Evolutionary conservation across 2,329 filamentous ascomycete species (phyloP).

Genomic region (Metarhizium brunneum): DNA sequence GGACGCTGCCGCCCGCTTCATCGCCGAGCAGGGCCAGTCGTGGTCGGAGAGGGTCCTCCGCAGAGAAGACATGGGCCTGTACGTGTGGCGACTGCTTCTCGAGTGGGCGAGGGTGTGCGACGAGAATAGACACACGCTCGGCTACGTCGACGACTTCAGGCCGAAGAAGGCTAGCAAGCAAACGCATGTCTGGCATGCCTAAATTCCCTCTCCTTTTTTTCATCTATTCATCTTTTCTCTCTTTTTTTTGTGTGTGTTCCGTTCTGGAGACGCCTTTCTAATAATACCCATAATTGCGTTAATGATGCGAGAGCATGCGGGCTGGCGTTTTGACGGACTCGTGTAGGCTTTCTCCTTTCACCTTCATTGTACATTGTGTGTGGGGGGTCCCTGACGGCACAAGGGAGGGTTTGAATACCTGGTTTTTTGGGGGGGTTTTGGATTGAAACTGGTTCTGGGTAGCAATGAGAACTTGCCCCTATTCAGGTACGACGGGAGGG

Average conservation of each 20-base stretch:
- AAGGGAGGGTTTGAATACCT: neutral
- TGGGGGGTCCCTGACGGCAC: neutral
- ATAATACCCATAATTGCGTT: neutral
- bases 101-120: constrained; percentile 46
- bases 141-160: constrained; percentile 33
- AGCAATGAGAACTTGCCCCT: neutral
- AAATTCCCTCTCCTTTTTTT: too few species aligned
- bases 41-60: constrained; percentile 56
- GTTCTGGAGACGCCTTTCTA: too few species aligned
- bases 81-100: constrained; percentile 51
- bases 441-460: neutral
- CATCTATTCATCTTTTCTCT: too few species aligned
- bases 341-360: neutral
- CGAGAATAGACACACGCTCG: constrained; percentile 32
- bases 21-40: constrained; percentile 48
- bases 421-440: neutral
- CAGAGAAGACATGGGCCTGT: constrained; percentile 57
- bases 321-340: neutral
- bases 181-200: too few species aligned
- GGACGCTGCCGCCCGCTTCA: constrained; percentile 47
- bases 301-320: neutral
- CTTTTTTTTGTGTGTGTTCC: too few species aligned
- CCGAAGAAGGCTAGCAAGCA: neutral
- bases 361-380: neutral
- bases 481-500: too few species aligned